A percentile compares a stretch with the other conserved stretches of the same genome.
These are phyloP conservation scores for Aspergillus spinulosporus DNA, from an alignment of 2,329 filamentous ascomycete genomes.

Conservation along the genomic window DNA sequence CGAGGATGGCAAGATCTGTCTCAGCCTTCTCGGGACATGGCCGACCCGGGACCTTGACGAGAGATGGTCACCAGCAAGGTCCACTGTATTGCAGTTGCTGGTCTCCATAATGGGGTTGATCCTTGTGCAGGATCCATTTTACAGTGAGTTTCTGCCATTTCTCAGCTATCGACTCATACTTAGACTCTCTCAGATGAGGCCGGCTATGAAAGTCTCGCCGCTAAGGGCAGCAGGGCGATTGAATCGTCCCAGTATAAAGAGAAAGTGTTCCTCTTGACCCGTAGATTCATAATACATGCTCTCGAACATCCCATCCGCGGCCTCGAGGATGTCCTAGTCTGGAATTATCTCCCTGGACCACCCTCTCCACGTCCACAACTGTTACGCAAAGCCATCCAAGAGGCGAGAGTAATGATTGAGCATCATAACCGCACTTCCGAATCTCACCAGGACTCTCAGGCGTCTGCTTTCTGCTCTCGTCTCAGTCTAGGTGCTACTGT, in stretches of 20 bases:
- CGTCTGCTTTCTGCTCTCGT: slow-evolving; percentile 32
- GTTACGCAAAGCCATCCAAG: slow-evolving; percentile 27
- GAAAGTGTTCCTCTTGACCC: slow-evolving; percentile 54
- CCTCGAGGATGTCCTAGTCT: slow-evolving; percentile 54
- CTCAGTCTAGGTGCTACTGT: slow-evolving; percentile 36
- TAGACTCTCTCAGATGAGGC: slow-evolving; percentile 53
- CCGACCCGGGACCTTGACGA: slow-evolving; percentile 54
- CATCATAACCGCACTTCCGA: slow-evolving; percentile 27
- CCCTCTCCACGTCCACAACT: slow-evolving; percentile 22
- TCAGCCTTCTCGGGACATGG: slow-evolving; percentile 62
- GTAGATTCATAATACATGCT: slow-evolving; percentile 53
- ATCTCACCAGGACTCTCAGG: slow-evolving; percentile 19
- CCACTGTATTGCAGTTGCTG: slow-evolving; percentile 58
- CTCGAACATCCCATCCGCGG: slow-evolving; percentile 46
- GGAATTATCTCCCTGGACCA: slow-evolving; percentile 48
- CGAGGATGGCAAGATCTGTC: slow-evolving; percentile 62
- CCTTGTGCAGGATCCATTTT: slow-evolving; percentile 61
- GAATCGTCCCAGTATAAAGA: slow-evolving; percentile 55
- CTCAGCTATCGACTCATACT: not conserved
- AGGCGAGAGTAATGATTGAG: slow-evolving; percentile 30
- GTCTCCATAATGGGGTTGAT: slow-evolving; percentile 60
- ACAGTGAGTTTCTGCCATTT: slow-evolving; percentile 45
- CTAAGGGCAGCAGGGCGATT: slow-evolving; percentile 47
- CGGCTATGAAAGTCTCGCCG: slow-evolving; percentile 56
- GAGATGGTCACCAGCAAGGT: slow-evolving; percentile 54